Evolutionary conservation across 2,329 filamentous ascomycete genomes (phyloP).

Genomic region (Blastomyces gilchristii): DNA sequence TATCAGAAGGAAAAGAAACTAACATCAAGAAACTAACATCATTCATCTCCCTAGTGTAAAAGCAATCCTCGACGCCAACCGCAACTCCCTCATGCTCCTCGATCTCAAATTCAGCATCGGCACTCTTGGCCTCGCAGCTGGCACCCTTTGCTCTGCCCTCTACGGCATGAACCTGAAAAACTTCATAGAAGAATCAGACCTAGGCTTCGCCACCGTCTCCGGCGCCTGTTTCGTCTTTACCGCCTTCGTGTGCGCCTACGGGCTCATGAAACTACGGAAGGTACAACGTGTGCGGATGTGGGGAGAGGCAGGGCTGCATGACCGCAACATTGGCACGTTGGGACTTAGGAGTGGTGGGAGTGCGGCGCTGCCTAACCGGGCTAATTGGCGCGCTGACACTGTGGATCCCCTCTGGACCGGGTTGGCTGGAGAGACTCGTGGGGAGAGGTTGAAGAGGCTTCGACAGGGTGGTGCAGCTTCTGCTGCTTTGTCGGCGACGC

Average conservation of each 20-base stretch:
- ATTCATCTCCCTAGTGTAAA: slow-evolving; percentile 55
- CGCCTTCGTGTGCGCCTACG: slow-evolving; percentile 69
- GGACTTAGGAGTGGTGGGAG: slow-evolving; percentile 17
- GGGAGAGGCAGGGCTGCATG: slow-evolving; percentile 43
- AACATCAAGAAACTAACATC: slow-evolving; percentile 10
- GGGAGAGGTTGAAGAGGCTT: slow-evolving; percentile 29
- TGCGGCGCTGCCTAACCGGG: slow-evolving; percentile 17
- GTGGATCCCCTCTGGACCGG: slow-evolving; percentile 33
- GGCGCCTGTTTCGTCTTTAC: slow-evolving; percentile 61
- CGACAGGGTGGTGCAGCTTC: slow-evolving; percentile 17
- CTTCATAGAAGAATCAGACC: slow-evolving; percentile 87
- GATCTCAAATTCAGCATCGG: slow-evolving; percentile 95
- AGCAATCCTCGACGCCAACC: slow-evolving; percentile 94
- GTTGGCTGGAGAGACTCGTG: slow-evolving; percentile 30
- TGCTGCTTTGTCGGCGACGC: not conserved
- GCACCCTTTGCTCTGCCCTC: slow-evolving; percentile 93
- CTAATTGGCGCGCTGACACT: slow-evolving; percentile 37
- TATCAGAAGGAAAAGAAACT: slow-evolving; percentile 10
- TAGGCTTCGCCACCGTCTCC: slow-evolving; percentile 73
- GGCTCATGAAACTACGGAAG: slow-evolving; percentile 69
- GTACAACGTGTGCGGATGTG: slow-evolving; percentile 87
- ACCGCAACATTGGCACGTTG: slow-evolving; percentile 7
- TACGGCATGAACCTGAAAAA: slow-evolving; percentile 99
- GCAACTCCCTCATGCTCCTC: slow-evolving; percentile 93
- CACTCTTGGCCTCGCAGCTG: slow-evolving; percentile 85